These are phyloP conservation scores for Digitaria exilis DNA, from an alignment of 202 grass and related monocot genomes.

Conservation along the genomic window DNA sequence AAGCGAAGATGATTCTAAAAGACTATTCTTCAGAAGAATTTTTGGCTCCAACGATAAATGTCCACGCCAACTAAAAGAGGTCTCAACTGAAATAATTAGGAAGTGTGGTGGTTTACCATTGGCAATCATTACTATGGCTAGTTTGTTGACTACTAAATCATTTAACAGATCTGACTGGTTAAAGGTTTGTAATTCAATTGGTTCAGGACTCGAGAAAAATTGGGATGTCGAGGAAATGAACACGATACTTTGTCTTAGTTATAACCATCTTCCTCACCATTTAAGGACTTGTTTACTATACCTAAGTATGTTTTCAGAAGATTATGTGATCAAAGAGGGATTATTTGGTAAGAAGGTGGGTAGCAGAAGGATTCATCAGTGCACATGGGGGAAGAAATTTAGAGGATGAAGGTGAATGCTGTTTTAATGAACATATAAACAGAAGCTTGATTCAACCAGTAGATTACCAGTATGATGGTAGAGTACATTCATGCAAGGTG, in stretches of 20 bases:
- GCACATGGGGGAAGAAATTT: slow-evolving; percentile 6
- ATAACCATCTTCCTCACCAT: slow-evolving; percentile 47
- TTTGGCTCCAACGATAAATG: slow-evolving; percentile 48
- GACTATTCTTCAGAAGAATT: slow-evolving; percentile 51
- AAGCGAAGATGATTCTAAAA: slow-evolving; percentile 44
- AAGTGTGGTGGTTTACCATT: slow-evolving; percentile 64
- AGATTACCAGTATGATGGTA: slow-evolving; percentile 32
- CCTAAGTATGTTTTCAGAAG: slow-evolving; percentile 62
- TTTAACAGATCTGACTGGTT: slow-evolving; percentile 36
- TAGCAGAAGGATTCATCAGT: slow-evolving; percentile 54
- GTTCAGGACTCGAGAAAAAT: slow-evolving; percentile 48
- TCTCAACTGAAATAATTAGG: slow-evolving; percentile 36
- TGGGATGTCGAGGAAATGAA: slow-evolving; percentile 50
- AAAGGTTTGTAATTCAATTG: slow-evolving; percentile 43
- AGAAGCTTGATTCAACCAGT: slow-evolving; percentile 54
- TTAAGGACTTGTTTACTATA: slow-evolving; percentile 59
- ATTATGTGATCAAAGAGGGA: slow-evolving; percentile 43
- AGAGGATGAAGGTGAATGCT: slow-evolving; percentile 53
- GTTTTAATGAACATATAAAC: slow-evolving; percentile 72
- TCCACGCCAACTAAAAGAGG: slow-evolving; percentile 38
- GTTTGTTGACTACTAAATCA: slow-evolving; percentile 49
- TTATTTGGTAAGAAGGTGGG: slow-evolving; percentile 55
- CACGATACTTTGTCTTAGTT: slow-evolving; percentile 55
- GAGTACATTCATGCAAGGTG: slow-evolving; percentile 31
- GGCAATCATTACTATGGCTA: slow-evolving; percentile 53